phyloP scores from a whole-genome alignment of 139 green algal species.

The Eudorina sp. region DNA sequence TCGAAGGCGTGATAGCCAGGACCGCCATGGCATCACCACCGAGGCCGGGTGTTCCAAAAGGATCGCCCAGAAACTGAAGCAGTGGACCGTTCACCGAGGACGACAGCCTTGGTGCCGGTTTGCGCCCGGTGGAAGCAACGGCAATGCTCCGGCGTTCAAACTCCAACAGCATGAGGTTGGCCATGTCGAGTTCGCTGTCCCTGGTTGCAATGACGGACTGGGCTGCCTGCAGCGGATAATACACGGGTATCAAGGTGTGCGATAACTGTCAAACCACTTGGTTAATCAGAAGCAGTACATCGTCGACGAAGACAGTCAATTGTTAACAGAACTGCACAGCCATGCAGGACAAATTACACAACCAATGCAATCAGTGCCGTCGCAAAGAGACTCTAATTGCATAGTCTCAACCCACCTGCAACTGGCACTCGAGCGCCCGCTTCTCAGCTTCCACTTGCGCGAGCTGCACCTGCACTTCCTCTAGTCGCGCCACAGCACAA shows the following conservation, averaged over 20 bases:
- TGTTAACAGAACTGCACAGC: too few relatives aligned
- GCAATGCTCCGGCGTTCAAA: not conserved
- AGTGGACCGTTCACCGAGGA: not conserved
- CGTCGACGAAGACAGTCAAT: too few relatives aligned
- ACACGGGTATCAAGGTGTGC: too few relatives aligned
- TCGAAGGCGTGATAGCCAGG: not conserved
- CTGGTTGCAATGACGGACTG: conserved; percentile 14
- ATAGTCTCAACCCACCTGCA: conserved; percentile 28
- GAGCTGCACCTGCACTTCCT: conserved; percentile 35
- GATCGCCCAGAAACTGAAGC: not conserved
- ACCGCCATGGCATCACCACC: conserved; percentile 12
- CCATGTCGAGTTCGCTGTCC: conserved; percentile 23
- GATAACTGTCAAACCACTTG: too few relatives aligned
- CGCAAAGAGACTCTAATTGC: too few relatives aligned
- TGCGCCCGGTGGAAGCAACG: not conserved
- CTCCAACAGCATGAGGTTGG: conserved; percentile 34
- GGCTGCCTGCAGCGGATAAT: conserved; percentile 9
- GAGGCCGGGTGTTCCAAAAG: not conserved
- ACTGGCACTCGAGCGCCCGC: not conserved
- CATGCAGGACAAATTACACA: too few relatives aligned
- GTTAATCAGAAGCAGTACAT: too few relatives aligned
- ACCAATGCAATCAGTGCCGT: too few relatives aligned
- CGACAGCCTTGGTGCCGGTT: not conserved
- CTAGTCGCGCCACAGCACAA: conserved; percentile 8
- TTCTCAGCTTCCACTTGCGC: not conserved